Conservation (phyloP, 1,139 yeast genomes). For the Yamadazyma atlantica region DNA sequence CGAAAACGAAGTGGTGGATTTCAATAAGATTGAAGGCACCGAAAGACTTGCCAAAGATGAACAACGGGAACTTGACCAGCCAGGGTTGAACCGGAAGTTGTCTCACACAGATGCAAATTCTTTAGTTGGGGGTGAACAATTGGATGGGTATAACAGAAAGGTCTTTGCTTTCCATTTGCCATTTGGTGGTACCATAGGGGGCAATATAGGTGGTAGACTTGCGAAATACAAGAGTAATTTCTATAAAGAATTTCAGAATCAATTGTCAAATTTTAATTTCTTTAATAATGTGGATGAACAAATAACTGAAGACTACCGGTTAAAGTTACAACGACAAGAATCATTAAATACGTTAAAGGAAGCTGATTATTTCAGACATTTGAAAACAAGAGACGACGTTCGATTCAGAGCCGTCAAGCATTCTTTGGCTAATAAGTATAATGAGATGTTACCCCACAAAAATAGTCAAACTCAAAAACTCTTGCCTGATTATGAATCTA, state of each 20-base stretch:
- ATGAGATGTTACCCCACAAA: conserved; percentile 35
- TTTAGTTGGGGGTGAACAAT: conserved; percentile 39
- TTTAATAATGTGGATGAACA: conserved; percentile 17
- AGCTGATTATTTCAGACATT: conserved; percentile 52
- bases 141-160: conserved; percentile 23
- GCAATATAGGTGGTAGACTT: conserved; percentile 10
- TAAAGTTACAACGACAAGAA: conserved; percentile 54
- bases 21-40: not conserved
- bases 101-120: conserved; percentile 37
- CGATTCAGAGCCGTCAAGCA: conserved; percentile 68
- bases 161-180: conserved; percentile 45
- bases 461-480: conserved; percentile 17
- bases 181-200: conserved; percentile 25
- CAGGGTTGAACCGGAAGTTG: conserved; percentile 13
- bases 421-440: conserved; percentile 53
- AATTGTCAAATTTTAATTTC: conserved; percentile 21
- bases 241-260: conserved; percentile 22
- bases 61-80: not conserved
- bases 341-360: conserved; percentile 66
- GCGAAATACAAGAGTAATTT: conserved; percentile 24
- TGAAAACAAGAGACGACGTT: conserved; percentile 63
- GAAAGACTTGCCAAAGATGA: not conserved
- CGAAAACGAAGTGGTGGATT: conserved; percentile 7
- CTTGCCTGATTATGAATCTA: conserved; percentile 25
- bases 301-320: conserved; percentile 34